Conservation (phyloP, 2,329 filamentous ascomycete genomes). For the Nothomitra cinnamomea region DNA sequence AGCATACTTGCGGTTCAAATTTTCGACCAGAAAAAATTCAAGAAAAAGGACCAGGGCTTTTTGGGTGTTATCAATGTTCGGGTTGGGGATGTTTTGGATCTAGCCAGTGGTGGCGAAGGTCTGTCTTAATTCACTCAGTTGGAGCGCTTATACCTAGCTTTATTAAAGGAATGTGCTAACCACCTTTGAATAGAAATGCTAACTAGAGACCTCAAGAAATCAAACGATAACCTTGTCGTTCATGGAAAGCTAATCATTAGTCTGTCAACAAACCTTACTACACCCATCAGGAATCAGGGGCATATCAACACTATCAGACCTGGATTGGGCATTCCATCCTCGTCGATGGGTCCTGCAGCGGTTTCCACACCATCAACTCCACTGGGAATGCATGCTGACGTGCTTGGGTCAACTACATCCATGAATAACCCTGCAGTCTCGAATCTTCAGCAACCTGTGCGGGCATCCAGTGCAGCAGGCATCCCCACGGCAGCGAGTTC, state of each 20-base stretch:
- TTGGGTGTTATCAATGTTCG: slow-evolving; percentile 94
- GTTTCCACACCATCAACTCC: background rate
- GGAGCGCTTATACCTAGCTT: no score
- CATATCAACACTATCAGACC: slow-evolving; percentile 18
- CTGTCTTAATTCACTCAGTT: slow-evolving; percentile 20
- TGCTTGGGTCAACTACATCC: slow-evolving; percentile 11
- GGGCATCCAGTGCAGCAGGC: background rate
- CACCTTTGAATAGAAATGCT: slow-evolving; percentile 60
- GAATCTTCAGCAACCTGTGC: background rate
- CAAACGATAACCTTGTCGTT: slow-evolving; percentile 92
- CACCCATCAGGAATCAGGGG: slow-evolving; percentile 43
- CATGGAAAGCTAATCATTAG: slow-evolving; percentile 97
- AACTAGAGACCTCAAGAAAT: slow-evolving; percentile 91
- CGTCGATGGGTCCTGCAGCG: slow-evolving; percentile 7
- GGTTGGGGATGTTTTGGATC: slow-evolving; percentile 83
- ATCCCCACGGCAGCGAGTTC: slow-evolving; percentile 14
- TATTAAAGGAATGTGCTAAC: background rate
- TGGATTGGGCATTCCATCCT: slow-evolving; percentile 16
- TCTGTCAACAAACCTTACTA: slow-evolving; percentile 72
- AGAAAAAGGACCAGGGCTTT: slow-evolving; percentile 99
- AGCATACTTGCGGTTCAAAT: slow-evolving; percentile 96
- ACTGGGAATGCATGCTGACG: background rate
- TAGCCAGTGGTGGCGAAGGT: slow-evolving; percentile 85
- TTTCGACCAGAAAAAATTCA: slow-evolving; percentile 99
- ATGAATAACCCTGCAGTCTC: background rate